These are phyloP conservation scores for Lanmaoa rubissima DNA, from an alignment of 768 basidiomycete species.

Conservation along the genomic window DNA sequence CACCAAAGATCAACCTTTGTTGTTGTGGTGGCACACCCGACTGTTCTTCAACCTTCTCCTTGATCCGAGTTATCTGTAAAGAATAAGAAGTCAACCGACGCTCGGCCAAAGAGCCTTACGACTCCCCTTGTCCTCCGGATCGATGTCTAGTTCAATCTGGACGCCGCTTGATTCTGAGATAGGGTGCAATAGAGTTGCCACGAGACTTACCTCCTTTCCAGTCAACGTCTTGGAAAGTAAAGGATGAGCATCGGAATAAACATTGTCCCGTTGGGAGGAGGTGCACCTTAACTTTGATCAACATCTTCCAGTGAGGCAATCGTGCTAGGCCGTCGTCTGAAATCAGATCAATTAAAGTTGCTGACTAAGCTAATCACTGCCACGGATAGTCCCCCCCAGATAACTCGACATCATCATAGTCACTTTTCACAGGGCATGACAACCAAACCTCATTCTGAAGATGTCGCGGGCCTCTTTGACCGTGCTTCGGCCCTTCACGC, in stretches of 20 bases:
- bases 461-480: slow-evolving; percentile 30
- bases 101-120: neutral
- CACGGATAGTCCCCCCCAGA: neutral
- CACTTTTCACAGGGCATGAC: neutral
- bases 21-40: slow-evolving; percentile 96
- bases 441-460: neutral
- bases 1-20: slow-evolving; percentile 90
- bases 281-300: slow-evolving; percentile 28
- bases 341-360: neutral
- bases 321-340: no score
- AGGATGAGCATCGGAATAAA: neutral
- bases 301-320: slow-evolving; percentile 15
- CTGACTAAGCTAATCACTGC: neutral
- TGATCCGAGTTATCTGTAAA: slow-evolving; percentile 83
- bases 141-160: slow-evolving; percentile 95
- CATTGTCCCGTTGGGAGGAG: neutral
- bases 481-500: slow-evolving; percentile 51
- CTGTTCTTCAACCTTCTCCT: slow-evolving; percentile 98
- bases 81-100: neutral
- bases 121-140: slow-evolving; percentile 79
- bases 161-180: slow-evolving; percentile 10
- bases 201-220: slow-evolving; percentile 83
- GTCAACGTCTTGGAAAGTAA: slow-evolving; percentile 50
- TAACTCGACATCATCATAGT: no score
- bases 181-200: neutral